A percentile compares a stretch with the other conserved stretches of the same genome.
Conservation (phyloP, 2,329 filamentous ascomycete genomes). For the Colletotrichum lindemuthianum region DNA sequence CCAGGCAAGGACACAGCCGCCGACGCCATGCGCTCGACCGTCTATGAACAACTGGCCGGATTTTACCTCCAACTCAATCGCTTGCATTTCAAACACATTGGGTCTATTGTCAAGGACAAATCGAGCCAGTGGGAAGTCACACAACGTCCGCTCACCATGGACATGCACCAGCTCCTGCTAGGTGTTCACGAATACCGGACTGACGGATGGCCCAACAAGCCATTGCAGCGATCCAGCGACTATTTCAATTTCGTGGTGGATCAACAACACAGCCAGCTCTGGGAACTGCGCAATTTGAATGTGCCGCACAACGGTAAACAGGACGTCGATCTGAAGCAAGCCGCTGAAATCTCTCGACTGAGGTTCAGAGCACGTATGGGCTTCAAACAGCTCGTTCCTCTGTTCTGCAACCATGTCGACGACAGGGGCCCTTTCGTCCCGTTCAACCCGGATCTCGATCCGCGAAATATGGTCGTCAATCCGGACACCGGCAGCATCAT, state of each 20-base stretch:
- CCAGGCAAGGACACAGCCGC: background rate
- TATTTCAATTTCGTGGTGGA: background rate
- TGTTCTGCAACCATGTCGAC: background rate
- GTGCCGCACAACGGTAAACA: background rate
- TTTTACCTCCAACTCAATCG: background rate
- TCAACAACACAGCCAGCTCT: background rate
- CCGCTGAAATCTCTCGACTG: background rate
- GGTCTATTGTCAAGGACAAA: background rate
- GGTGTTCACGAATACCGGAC: background rate
- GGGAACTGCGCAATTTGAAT: background rate
- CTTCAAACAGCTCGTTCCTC: background rate
- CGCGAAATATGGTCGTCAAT: background rate
- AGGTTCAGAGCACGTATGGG: background rate
- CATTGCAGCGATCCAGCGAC: background rate
- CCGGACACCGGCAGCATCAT: background rate
- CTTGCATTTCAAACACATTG: background rate
- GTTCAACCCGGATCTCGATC: background rate
- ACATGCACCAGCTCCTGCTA: background rate
- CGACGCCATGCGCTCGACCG: background rate
- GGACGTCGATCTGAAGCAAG: background rate
- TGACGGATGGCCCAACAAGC: background rate
- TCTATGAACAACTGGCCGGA: background rate
- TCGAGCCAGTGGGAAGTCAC: background rate
- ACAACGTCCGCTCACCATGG: background rate
- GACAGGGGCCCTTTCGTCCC: background rate